Percentiles rank a stretch among this genome's conserved stretches.
phyloP scores from a whole-genome alignment of 768 basidiomycete genomes.

The Amanita rimosa region DNA sequence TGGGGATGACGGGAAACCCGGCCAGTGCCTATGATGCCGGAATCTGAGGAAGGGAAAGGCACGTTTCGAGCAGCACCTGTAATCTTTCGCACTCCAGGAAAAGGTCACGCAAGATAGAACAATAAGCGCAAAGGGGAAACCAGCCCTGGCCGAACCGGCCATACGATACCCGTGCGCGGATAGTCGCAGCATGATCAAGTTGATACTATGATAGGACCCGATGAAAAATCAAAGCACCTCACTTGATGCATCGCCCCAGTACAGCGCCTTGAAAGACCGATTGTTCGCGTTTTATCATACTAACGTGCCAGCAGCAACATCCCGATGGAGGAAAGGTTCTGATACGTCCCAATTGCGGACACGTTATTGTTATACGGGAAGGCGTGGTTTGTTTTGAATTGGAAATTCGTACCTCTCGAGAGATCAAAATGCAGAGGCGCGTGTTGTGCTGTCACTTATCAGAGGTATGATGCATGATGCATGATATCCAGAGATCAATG shows the following conservation, averaged over 20 bases:
- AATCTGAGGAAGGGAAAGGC: neutral
- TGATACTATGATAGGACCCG: too few species aligned
- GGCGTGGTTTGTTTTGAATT: neutral
- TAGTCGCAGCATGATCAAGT: neutral
- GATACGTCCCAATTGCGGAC: neutral
- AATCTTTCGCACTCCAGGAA: neutral
- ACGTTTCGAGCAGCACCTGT: neutral
- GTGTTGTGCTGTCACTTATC: neutral
- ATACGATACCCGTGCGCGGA: neutral
- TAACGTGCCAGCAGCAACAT: neutral
- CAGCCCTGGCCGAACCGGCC: neutral
- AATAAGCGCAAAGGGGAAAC: constrained; percentile 3
- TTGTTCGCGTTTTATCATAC: neutral
- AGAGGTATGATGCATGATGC: neutral
- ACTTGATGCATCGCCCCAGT: neutral
- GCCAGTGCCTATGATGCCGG: neutral
- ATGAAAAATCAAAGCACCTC: neutral
- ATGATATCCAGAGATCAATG: too few species aligned
- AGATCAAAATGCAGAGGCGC: neutral
- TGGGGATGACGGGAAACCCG: too few species aligned
- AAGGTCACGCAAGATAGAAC: neutral
- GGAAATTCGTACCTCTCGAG: neutral
- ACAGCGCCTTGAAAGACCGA: neutral
- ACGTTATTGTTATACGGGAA: neutral
- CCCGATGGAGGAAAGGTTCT: neutral